These are phyloP conservation scores for Rhodocollybia butyracea DNA, from an alignment of 768 basidiomycete species.

Conservation along the genomic window DNA sequence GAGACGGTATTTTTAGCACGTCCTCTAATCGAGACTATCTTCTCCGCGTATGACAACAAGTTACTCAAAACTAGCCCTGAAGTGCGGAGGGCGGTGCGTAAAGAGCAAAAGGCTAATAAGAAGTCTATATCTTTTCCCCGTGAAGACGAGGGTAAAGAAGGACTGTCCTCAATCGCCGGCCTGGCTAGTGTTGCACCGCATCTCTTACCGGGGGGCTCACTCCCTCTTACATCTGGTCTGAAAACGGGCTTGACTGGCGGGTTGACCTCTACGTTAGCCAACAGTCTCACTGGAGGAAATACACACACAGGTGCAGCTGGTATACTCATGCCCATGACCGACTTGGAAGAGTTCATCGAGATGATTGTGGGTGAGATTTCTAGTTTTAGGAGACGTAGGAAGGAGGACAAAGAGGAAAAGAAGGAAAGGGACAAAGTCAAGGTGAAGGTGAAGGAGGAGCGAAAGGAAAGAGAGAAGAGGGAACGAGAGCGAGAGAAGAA, in stretches of 20 bases:
- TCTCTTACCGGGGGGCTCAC: neutral
- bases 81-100: conserved; percentile 5
- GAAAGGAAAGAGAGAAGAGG: conserved; percentile 20
- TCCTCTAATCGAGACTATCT: conserved; percentile 44
- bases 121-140: neutral
- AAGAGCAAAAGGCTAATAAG: conserved; percentile 2
- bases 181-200: neutral
- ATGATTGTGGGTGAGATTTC: conserved; percentile 30
- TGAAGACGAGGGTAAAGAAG: conserved; percentile 3
- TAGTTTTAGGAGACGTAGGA: conserved; percentile 14
- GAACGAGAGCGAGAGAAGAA: conserved; percentile 5
- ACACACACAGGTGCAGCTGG: conserved; percentile 30
- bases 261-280: neutral
- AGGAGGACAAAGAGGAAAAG: conserved; percentile 15
- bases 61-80: neutral
- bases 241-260: neutral
- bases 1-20: conserved; percentile 33
- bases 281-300: conserved; percentile 19
- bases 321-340: conserved; percentile 44
- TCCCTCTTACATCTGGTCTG: conserved; percentile 4
- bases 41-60: conserved; percentile 45
- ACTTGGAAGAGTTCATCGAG: conserved; percentile 51
- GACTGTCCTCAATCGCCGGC: conserved; percentile 1
- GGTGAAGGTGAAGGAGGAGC: conserved; percentile 16
- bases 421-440: conserved; percentile 16